These are phyloP conservation scores for Hansfordia pulvinata DNA, from an alignment of 2,329 filamentous ascomycete genomes.

Conservation along the genomic window DNA sequence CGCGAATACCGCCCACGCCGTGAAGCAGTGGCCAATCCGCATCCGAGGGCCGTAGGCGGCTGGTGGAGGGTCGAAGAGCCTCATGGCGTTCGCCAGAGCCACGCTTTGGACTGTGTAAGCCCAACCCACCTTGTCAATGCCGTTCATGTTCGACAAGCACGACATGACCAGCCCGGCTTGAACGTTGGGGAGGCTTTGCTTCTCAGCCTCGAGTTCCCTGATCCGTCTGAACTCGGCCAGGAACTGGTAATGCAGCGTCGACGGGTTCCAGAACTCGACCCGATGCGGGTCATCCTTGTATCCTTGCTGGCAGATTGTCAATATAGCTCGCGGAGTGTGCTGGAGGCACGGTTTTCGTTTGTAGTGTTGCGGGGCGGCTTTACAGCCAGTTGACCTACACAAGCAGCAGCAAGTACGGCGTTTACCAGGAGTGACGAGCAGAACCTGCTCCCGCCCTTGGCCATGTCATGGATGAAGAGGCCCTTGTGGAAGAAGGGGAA, in stretches of 20 bases:
- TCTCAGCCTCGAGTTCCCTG: constrained; percentile 16
- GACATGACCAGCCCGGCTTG: constrained; percentile 19
- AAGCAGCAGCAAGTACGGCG: constrained; percentile 19
- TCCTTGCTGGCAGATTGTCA: constrained; percentile 11
- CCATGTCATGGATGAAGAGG: constrained; percentile 24
- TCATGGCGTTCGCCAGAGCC: constrained; percentile 16
- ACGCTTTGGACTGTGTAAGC: constrained; percentile 18
- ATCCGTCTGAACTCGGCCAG: constrained; percentile 20
- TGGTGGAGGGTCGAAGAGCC: constrained; percentile 12
- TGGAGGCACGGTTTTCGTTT: not conserved
- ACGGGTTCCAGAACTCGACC: constrained; percentile 20
- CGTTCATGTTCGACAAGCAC: constrained; percentile 16
- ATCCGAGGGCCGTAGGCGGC: constrained; percentile 7
- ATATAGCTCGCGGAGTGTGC: not conserved
- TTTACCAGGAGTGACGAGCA: constrained; percentile 27
- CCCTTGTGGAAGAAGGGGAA: constrained; percentile 23
- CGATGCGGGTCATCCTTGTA: constrained; percentile 13
- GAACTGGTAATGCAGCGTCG: constrained; percentile 19
- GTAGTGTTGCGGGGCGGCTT: no score
- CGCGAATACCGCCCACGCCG: constrained; percentile 18
- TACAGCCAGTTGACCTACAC: constrained; percentile 18
- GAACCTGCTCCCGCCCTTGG: constrained; percentile 13
- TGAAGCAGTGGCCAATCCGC: constrained; percentile 13
- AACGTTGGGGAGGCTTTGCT: constrained; percentile 16
- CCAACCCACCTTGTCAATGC: constrained; percentile 22